Percentiles rank a stretch among this genome's conserved stretches.
phyloP scores from a whole-genome alignment of 1,284 basidiomycete species.

The Ceratobasidium sp. region DNA sequence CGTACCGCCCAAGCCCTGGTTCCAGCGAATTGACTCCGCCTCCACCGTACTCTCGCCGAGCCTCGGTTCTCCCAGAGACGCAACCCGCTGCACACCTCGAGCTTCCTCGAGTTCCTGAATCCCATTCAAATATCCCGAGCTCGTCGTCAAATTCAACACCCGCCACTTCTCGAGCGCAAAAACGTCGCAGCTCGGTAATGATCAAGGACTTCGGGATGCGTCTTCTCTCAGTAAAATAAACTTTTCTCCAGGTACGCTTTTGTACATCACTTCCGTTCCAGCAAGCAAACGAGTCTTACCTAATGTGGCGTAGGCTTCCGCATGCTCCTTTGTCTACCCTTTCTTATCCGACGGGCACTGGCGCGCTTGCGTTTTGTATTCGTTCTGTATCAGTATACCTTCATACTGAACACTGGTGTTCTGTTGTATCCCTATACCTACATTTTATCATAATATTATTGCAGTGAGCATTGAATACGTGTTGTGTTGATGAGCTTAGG shows the following conservation, averaged over 20 bases:
- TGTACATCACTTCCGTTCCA: background rate
- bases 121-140: background rate
- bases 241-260: conserved; percentile 13
- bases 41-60: conserved; percentile 30
- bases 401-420: background rate
- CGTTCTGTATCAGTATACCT: too few species aligned
- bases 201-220: conserved; percentile 37
- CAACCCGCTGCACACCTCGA: background rate
- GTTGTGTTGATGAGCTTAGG: too few species aligned
- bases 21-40: conserved; percentile 6
- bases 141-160: background rate
- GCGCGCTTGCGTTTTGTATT: background rate
- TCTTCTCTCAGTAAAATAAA: conserved; percentile 31
- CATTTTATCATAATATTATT: background rate
- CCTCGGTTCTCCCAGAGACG: conserved; percentile 27
- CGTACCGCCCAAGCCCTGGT: background rate
- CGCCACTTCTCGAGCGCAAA: conserved; percentile 28
- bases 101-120: background rate
- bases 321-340: background rate
- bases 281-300: background rate
- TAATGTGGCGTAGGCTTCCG: background rate
- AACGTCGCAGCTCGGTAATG: conserved; percentile 35
- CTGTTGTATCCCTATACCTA: background rate
- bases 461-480: too few species aligned
- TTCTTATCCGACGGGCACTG: background rate